These are phyloP conservation scores for Phytomonas sp. DNA, from an alignment of 208 protist genomes.

Conservation along the genomic window DNA sequence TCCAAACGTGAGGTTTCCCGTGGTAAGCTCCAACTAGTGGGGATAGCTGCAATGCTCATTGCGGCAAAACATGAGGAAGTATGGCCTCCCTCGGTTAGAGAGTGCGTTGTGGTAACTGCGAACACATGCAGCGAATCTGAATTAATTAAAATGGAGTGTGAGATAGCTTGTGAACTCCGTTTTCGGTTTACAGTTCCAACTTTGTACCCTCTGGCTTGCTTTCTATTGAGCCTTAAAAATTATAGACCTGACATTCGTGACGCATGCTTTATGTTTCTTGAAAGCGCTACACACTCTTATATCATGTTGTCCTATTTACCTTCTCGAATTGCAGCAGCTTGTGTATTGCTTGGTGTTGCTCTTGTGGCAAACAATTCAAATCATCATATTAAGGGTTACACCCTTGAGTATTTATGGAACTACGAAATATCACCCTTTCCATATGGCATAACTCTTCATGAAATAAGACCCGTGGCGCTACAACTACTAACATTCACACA, in stretches of 20 bases:
- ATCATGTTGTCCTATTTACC: constrained; percentile 49
- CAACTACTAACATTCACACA: constrained; percentile 56
- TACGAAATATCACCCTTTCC: constrained; percentile 23
- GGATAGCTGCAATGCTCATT: constrained; percentile 80
- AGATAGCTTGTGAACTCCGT: constrained; percentile 44
- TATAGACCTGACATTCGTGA: constrained; percentile 21
- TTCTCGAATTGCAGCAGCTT: constrained; percentile 48
- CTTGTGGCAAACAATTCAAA: constrained; percentile 26
- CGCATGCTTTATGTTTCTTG: constrained; percentile 57
- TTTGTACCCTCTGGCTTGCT: constrained; percentile 48
- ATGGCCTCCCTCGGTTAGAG: constrained; percentile 80
- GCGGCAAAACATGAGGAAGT: constrained; percentile 90
- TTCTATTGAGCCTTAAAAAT: constrained; percentile 26
- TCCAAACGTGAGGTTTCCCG: constrained; percentile 35
- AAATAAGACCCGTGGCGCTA: constrained; percentile 25
- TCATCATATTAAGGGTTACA: constrained; percentile 12
- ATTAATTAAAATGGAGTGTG: constrained; percentile 71
- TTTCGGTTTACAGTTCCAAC: constrained; percentile 80
- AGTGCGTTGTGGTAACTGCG: constrained; percentile 89
- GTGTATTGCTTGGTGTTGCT: constrained; percentile 43
- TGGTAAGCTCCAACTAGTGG: constrained; percentile 82
- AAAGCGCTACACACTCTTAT: constrained; percentile 63
- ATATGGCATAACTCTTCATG: constrained; percentile 37
- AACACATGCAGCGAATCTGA: constrained; percentile 80
- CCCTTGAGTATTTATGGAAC: constrained; percentile 29